Conservation (phyloP, 2,329 filamentous ascomycete genomes). For the Epichloe glyceriae region DNA sequence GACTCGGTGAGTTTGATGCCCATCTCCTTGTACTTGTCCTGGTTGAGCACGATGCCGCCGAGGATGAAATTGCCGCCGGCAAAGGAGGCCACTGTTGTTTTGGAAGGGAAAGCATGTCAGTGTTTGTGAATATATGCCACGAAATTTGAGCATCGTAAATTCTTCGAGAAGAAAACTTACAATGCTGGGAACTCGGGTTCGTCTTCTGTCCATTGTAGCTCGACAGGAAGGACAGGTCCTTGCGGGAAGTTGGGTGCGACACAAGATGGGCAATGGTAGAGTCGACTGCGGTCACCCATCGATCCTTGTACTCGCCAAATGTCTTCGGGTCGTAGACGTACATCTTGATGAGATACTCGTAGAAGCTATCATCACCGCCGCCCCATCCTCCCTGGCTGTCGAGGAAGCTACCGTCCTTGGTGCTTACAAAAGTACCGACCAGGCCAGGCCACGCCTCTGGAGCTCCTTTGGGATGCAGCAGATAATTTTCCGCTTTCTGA, state of each 20-base stretch:
- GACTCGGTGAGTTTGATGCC: conserved; percentile 58
- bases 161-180: conserved; percentile 20
- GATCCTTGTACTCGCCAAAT: conserved; percentile 54
- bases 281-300: conserved; percentile 64
- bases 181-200: conserved; percentile 34
- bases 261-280: conserved; percentile 60
- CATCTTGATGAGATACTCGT: conserved; percentile 89
- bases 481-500: conserved; percentile 54
- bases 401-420: conserved; percentile 52
- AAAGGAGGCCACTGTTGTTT: conserved; percentile 54
- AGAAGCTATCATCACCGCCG: conserved; percentile 67
- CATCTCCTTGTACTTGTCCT: conserved; percentile 56
- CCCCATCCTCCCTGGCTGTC: conserved; percentile 63
- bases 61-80: conserved; percentile 77
- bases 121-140: conserved; percentile 20
- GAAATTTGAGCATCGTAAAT: too few species aligned
- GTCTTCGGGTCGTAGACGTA: conserved; percentile 60
- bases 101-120: neutral
- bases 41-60: conserved; percentile 55
- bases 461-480: conserved; percentile 46
- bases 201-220: conserved; percentile 36
- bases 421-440: conserved; percentile 53
- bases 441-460: conserved; percentile 67
- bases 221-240: conserved; percentile 61
- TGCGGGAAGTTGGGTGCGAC: conserved; percentile 51